Conservation (phyloP, 2,329 filamentous ascomycete genomes). For the Colletotrichum shisoi region DNA sequence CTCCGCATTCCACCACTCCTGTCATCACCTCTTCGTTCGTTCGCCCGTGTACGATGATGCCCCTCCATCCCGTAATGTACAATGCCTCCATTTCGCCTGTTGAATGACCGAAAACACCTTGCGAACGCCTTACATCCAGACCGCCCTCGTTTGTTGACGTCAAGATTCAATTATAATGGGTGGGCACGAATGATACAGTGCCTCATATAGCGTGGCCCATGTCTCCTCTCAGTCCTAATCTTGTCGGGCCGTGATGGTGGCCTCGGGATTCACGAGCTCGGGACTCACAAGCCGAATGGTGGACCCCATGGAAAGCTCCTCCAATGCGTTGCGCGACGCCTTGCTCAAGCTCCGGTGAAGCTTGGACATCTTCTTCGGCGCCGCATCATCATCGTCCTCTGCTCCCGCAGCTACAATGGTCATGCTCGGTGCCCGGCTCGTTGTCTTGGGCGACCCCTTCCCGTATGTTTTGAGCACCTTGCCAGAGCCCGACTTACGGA, state of each 20-base stretch:
- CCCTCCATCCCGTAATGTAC: constrained; percentile 34
- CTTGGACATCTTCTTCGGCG: constrained; percentile 21
- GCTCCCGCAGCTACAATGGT: constrained; percentile 37
- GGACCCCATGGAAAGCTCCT: constrained; percentile 34
- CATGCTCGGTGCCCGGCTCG: constrained; percentile 35
- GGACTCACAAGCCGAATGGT: constrained; percentile 39
- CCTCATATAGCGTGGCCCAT: not conserved
- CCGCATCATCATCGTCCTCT: constrained; percentile 7
- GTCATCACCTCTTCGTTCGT: constrained; percentile 20
- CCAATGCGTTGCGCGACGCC: constrained; percentile 39
- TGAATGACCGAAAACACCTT: constrained; percentile 37
- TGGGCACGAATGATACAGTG: not conserved
- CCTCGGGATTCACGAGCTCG: constrained; percentile 29
- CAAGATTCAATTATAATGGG: constrained; percentile 21
- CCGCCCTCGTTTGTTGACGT: constrained; percentile 37
- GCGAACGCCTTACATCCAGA: constrained; percentile 35
- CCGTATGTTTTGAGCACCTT: constrained; percentile 40
- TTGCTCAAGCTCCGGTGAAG: constrained; percentile 35
- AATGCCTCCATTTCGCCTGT: constrained; percentile 38
- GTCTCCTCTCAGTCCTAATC: constrained; percentile 16
- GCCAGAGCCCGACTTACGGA: constrained; percentile 39
- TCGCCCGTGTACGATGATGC: not conserved
- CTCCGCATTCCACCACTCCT: not conserved
- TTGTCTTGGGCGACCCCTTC: constrained; percentile 33
- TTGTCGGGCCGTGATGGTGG: constrained; percentile 38